Evolutionary conservation across 768 basidiomycete species (phyloP), one percentile per base, ranked within the genome.

Genomic region (Harrya chromipes): DNA sequence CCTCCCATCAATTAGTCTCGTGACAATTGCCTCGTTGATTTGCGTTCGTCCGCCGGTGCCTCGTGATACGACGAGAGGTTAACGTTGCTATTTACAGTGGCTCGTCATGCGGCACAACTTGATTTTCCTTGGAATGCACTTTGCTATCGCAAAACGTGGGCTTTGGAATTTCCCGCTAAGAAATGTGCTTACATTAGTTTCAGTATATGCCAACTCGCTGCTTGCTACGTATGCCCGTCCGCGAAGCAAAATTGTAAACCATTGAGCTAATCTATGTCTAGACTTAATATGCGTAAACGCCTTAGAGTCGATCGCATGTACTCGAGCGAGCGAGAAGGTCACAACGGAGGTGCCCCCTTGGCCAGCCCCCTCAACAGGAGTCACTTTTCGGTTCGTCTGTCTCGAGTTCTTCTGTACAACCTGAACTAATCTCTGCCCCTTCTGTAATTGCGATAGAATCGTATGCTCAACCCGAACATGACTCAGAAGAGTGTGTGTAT

Each of bases 41-140:
- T 70, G 69, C 19, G 67, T 68, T 35, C 29, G 69, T 63, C 21
- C 38, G 10, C 33, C 13, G 2, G 0, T 23, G 41, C 1, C 1
- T 39, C 6, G 4, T 42, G 6, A 6, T 10, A 40, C 24, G 13
- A 14, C 2, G 2, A 10, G n/a, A 7, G 8, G 10, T 16, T 56
- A 19, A 54, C 17, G 13, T 34, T 19, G 8, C 4, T 50, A 4
- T 12, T 14, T 14, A 0, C 20, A 68, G 67, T 68, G 67, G 67
- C 41, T 68, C 14, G 14, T 56, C 20, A 68, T 68, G 69, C 69
- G 67, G 16, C 66, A 70, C 31, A 68, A 68, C 37, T 39, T 68
- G 52, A 67, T 68, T 47, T 68, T 70, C 62, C 55, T 68, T 4
- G 67, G 65, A 5, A 68, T 68, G 64, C 67, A 68, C 52, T 68